phyloP scores from a whole-genome alignment of 2,329 filamentous ascomycete species.

The Trichoderma atrobrunneum region DNA sequence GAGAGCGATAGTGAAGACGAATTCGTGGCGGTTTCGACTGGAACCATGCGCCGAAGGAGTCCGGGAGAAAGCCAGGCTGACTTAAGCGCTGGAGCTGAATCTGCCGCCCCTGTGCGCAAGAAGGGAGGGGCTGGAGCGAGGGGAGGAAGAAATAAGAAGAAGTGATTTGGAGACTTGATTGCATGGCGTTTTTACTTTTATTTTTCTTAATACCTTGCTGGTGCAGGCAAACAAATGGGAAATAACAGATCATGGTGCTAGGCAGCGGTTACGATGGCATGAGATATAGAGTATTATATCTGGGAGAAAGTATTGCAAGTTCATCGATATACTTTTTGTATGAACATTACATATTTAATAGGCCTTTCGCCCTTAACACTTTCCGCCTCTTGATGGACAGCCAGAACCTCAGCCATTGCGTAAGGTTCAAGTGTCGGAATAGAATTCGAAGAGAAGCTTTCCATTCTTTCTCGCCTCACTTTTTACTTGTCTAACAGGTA shows the following conservation, averaged over 20 bases:
- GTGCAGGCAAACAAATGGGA: background rate
- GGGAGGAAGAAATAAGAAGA: conserved; percentile 40
- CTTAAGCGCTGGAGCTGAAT: conserved; percentile 54
- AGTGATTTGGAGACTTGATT: background rate
- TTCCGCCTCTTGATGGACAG: background rate
- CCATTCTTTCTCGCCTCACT: background rate
- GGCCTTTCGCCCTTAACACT: background rate
- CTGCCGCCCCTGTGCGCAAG: conserved; percentile 42
- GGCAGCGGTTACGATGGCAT: background rate
- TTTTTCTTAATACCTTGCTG: background rate
- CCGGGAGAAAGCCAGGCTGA: conserved; percentile 62
- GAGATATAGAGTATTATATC: background rate
- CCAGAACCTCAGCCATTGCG: background rate
- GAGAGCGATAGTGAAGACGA: conserved; percentile 97
- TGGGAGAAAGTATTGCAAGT: background rate
- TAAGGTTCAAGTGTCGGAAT: background rate
- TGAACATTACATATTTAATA: background rate
- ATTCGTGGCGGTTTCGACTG: conserved; percentile 63
- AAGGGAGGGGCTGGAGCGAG: conserved; percentile 38
- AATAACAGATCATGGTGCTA: background rate
- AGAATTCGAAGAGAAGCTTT: background rate
- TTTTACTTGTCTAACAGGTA: background rate
- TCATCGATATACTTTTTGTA: background rate
- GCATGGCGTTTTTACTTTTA: background rate
- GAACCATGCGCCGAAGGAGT: conserved; percentile 85